A percentile compares a stretch with the other conserved stretches of the same genome.
phyloP scores from a whole-genome alignment of 176 grass and related monocot genomes.

The Carex littledalei region DNA sequence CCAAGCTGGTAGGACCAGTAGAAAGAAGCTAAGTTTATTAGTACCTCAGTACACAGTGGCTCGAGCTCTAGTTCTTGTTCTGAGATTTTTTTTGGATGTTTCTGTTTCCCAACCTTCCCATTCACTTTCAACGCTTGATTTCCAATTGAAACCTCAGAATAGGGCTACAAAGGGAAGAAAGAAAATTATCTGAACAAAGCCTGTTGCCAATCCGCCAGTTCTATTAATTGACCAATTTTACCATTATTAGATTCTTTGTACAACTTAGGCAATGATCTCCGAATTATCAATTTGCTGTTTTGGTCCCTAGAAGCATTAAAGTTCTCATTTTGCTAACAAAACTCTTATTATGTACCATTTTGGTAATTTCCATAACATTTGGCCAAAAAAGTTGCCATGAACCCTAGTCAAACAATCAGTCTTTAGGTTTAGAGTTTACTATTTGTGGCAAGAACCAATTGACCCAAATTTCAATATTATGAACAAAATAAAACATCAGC shows the following conservation, averaged over 20 bases:
- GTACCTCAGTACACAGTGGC: slow-evolving; percentile 67
- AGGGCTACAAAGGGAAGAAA: slow-evolving; percentile 34
- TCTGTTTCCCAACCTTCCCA: slow-evolving; percentile 21
- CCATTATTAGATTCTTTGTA: neutral
- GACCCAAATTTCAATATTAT: neutral
- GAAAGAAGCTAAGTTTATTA: neutral
- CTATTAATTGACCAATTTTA: neutral
- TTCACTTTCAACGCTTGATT: neutral
- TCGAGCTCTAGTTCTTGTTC: slow-evolving; percentile 58
- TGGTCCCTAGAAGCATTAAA: neutral
- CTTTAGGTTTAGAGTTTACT: neutral
- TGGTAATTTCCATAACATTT: slow-evolving; percentile 4
- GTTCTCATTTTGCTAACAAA: neutral
- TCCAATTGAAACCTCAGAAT: neutral
- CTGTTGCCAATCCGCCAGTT: neutral
- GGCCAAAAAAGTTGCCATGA: neutral
- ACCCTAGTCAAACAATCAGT: neutral
- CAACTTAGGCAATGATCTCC: neutral
- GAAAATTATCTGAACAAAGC: neutral
- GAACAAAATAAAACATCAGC: neutral
- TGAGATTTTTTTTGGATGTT: slow-evolving; percentile 44
- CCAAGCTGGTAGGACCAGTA: neutral
- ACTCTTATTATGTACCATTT: slow-evolving; percentile 5
- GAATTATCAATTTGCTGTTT: neutral
- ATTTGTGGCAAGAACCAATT: neutral